A percentile compares a stretch with the other conserved stretches of the same genome.
phyloP scores from a whole-genome alignment of 2,329 filamentous ascomycete species.

The Bipolaris cookei region DNA sequence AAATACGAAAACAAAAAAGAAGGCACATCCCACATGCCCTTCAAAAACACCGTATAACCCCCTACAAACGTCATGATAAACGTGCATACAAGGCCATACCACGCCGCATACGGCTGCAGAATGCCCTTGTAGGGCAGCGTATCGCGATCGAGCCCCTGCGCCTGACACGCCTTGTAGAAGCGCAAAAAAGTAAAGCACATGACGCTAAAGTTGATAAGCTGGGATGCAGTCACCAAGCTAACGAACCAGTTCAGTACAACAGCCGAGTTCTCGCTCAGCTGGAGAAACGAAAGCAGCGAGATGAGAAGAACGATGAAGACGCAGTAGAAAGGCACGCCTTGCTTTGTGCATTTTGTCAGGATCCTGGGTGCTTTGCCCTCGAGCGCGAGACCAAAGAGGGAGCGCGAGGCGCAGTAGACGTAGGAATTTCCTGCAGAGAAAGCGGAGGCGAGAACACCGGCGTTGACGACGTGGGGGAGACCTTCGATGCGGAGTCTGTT shows the following conservation, averaged over 20 bases:
- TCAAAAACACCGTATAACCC: slow-evolving; percentile 78
- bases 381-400: slow-evolving; percentile 60
- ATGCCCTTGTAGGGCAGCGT: slow-evolving; percentile 72
- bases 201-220: slow-evolving; percentile 57
- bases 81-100: slow-evolving; percentile 67
- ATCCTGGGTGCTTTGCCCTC: slow-evolving; percentile 62
- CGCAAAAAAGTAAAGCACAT: slow-evolving; percentile 73
- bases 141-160: slow-evolving; percentile 71
- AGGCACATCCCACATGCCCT: slow-evolving; percentile 69
- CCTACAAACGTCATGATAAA: slow-evolving; percentile 76
- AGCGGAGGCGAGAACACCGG: slow-evolving; percentile 61
- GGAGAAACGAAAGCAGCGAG: slow-evolving; percentile 74
- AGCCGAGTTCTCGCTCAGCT: slow-evolving; percentile 71
- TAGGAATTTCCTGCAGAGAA: slow-evolving; percentile 64
- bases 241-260: slow-evolving; percentile 78
- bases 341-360: slow-evolving; percentile 64
- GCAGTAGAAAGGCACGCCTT: slow-evolving; percentile 75
- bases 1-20: slow-evolving; percentile 73
- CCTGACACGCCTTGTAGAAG: slow-evolving; percentile 72
- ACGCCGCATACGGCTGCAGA: slow-evolving; percentile 75
- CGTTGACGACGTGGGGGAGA: slow-evolving; percentile 66
- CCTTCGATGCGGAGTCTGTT: slow-evolving; percentile 60
- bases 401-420: slow-evolving; percentile 62
- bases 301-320: slow-evolving; percentile 71
- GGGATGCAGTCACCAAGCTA: slow-evolving; percentile 73